Evolutionary conservation across 352 stramenopile genomes (phyloP), one percentile per base, ranked within the genome.

Genomic region (Pythium brachiatum): DNA sequence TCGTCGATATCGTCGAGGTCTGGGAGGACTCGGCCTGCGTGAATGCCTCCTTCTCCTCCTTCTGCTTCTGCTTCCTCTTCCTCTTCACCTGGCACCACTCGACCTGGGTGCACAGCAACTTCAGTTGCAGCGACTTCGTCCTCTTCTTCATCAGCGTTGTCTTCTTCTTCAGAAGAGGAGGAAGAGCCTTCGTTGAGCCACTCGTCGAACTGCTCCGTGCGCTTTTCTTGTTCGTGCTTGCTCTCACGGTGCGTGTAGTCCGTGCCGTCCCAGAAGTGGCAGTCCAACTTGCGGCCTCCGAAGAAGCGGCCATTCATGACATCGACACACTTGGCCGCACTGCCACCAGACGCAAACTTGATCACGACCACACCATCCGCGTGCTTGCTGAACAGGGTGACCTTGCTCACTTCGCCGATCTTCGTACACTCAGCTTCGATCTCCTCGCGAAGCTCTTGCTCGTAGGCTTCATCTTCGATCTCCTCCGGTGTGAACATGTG

Each of bases 341-440:
- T 89, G 20, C 87, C 85, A 25, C 90, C 89, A 25, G 90, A 86
- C 26, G 78, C 76, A 60, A 97, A 98, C 70, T 99, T 99, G 61
- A 99, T 80, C 53, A 98, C 89, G 1, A 99, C 88, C 1, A 98
- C 90, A 7, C 94, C 94, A 12, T 97, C 79, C 23, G 74, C 73
- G 72, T 97, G 92, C 60, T 97, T 97, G 3, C 79, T 78, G 73
- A 99, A 99, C 11, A 98, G 73, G n/a, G 96, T 99, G 43, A 99
- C 75, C 70, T 92, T 90, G 18, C 69, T 74, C 20, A 97, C 75
- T 34, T 95, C 87, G 23, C 79, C 83, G 23, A 97, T 81, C 68
- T 96, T 95, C 15, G 90, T 78, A 29, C 89, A 97, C 69, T 96
- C 85, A 0, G 70, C 63, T 32, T 88, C 74, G 34, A 97, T 89